A percentile compares a stretch with the other conserved stretches of the same genome.
Evolutionary conservation across 768 basidiomycete species (phyloP).

Genomic region (Dendrothele bispora): DNA sequence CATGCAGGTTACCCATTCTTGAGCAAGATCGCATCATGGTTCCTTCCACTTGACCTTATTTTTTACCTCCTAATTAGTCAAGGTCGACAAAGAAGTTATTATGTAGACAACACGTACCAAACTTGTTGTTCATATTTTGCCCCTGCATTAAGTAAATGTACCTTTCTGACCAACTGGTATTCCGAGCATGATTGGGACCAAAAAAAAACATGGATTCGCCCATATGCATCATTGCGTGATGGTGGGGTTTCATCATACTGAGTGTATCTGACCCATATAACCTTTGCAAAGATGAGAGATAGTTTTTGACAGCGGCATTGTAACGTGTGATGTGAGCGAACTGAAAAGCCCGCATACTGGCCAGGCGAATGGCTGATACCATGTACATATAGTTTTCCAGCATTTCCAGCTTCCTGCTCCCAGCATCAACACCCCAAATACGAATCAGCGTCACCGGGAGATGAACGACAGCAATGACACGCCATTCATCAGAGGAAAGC

Average conservation of each 20-base stretch:
- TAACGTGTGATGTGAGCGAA: constrained; percentile 18
- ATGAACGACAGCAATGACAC: constrained; percentile 28
- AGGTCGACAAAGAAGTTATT: neutral
- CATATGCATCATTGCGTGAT: constrained; percentile 24
- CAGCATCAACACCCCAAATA: constrained; percentile 25
- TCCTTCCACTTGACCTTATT: constrained; percentile 15
- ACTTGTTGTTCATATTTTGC: constrained; percentile 20
- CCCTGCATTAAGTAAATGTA: constrained; percentile 25
- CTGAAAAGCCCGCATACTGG: constrained; percentile 19
- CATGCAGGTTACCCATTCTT: constrained; percentile 12
- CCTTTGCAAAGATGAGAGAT: constrained; percentile 10
- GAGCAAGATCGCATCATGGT: constrained; percentile 12
- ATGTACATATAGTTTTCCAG: constrained; percentile 29
- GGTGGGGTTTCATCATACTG: constrained; percentile 17
- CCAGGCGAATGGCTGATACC: constrained; percentile 21
- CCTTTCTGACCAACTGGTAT: constrained; percentile 27
- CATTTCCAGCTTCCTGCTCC: constrained; percentile 13
- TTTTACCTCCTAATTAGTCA: neutral
- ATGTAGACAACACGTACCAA: constrained; percentile 10
- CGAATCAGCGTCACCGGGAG: constrained; percentile 33
- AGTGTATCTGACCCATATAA: constrained; percentile 18
- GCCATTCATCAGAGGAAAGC: constrained; percentile 35
- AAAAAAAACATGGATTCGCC: constrained; percentile 16
- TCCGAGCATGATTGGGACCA: constrained; percentile 26
- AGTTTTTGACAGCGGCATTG: constrained; percentile 16